Evolutionary conservation across 345 rosid species (phyloP).

Genomic region (Gossypium stocksii): DNA sequence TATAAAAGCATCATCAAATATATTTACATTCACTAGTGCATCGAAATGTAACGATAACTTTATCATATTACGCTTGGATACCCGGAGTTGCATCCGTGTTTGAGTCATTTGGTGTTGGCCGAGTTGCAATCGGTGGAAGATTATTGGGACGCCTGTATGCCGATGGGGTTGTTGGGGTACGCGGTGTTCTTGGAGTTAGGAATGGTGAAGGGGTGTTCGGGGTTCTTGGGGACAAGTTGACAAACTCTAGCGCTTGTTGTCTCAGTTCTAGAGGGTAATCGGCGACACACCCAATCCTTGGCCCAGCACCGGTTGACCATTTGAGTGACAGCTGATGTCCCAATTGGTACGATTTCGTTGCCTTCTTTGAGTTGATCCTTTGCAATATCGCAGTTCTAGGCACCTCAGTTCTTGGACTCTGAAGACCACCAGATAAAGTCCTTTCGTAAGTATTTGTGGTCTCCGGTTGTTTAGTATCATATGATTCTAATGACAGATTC

Average conservation of each 20-base stretch:
- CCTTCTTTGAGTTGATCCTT: constrained; percentile 82
- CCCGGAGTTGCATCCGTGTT: background rate
- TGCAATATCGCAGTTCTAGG: constrained; percentile 48
- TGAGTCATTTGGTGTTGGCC: background rate
- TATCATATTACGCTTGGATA: background rate
- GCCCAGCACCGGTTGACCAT: constrained; percentile 91
- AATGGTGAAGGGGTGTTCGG: constrained; percentile 38
- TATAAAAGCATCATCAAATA: background rate
- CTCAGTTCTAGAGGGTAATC: constrained; percentile 79
- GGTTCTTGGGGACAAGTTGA: constrained; percentile 62
- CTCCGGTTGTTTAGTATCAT: constrained; percentile 26
- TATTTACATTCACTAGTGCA: background rate
- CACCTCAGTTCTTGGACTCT: constrained; percentile 66
- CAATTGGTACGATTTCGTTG: constrained; percentile 52
- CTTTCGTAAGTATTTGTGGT: constrained; percentile 43
- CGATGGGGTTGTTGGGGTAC: constrained; percentile 25
- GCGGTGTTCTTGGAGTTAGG: constrained; percentile 9
- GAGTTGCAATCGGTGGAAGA: constrained; percentile 17
- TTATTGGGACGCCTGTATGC: background rate
- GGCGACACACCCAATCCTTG: constrained; percentile 83
- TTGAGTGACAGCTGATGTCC: constrained; percentile 72
- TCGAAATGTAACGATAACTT: background rate
- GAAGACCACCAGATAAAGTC: constrained; percentile 77
- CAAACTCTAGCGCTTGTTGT: constrained; percentile 75
- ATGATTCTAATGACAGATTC: constrained; percentile 12